phyloP scores from a whole-genome alignment of 2,329 filamentous ascomycete genomes.

The Scedosporium minutisporum region DNA sequence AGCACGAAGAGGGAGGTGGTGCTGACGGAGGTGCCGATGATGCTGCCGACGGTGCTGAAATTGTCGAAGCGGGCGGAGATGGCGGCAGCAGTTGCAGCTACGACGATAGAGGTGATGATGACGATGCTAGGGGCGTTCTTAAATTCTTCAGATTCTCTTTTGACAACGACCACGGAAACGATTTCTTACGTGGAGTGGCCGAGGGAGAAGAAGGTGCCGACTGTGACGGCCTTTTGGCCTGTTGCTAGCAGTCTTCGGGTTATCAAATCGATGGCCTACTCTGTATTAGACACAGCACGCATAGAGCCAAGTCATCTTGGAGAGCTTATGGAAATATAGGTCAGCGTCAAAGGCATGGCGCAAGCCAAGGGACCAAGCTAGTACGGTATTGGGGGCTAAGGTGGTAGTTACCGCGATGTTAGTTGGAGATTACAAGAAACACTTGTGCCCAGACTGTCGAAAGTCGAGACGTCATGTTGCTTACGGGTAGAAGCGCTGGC shows the following conservation, averaged over 20 bases:
- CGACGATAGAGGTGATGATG: constrained; percentile 78
- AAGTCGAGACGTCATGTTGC: background rate
- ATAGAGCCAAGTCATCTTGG: background rate
- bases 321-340: constrained; percentile 49
- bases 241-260: constrained; percentile 79
- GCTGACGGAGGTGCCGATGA: constrained; percentile 81
- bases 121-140: too few relatives aligned
- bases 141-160: too few relatives aligned
- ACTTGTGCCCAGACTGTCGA: too few relatives aligned
- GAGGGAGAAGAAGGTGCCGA: constrained; percentile 88
- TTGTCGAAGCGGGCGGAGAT: constrained; percentile 70
- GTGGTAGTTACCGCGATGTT: background rate
- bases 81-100: constrained; percentile 81
- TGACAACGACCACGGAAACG: too few relatives aligned
- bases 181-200: constrained; percentile 49
- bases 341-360: constrained; percentile 92
- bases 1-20: constrained; percentile 74
- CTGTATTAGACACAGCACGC: background rate
- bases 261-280: constrained; percentile 73
- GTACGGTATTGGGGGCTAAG: constrained; percentile 56
- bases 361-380: constrained; percentile 80
- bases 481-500: background rate
- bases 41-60: constrained; percentile 72
- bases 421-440: background rate
- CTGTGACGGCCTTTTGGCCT: constrained; percentile 57